These are phyloP conservation scores for Alternaria sp. DNA, from an alignment of 2,329 filamentous ascomycete species.

Conservation along the genomic window DNA sequence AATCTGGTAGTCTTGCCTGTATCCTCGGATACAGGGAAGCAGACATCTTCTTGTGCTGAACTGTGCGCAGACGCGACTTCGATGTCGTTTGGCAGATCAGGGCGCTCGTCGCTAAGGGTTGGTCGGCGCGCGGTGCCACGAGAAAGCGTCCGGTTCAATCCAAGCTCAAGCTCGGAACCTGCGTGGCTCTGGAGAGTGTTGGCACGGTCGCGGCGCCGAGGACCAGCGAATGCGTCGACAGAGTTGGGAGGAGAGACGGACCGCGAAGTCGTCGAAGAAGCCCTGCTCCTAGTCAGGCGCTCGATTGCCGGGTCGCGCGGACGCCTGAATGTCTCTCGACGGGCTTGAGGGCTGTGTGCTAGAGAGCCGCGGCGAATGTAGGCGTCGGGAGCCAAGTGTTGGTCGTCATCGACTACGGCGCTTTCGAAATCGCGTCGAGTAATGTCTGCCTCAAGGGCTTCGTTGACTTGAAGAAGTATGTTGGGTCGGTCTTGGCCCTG, in stretches of 20 bases:
- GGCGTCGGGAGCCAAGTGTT: slow-evolving; percentile 53
- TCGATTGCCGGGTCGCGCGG: slow-evolving; percentile 47
- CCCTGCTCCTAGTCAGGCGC: slow-evolving; percentile 52
- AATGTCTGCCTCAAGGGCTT: slow-evolving; percentile 55
- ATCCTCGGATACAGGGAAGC: slow-evolving; percentile 77
- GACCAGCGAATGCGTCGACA: slow-evolving; percentile 94
- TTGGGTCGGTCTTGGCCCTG: slow-evolving; percentile 54
- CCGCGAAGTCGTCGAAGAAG: slow-evolving; percentile 65
- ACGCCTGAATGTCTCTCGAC: slow-evolving; percentile 56
- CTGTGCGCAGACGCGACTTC: slow-evolving; percentile 70
- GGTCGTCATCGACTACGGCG: slow-evolving; percentile 80
- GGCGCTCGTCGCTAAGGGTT: slow-evolving; percentile 67
- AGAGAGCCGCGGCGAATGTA: slow-evolving; percentile 59
- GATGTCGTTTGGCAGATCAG: slow-evolving; percentile 66
- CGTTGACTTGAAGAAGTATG: slow-evolving; percentile 55
- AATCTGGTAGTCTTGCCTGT: slow-evolving; percentile 82
- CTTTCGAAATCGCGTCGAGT: slow-evolving; percentile 83
- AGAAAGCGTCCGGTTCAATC: slow-evolving; percentile 75
- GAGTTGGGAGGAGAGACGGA: slow-evolving; percentile 93
- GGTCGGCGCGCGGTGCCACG: slow-evolving; percentile 69
- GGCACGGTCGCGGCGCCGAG: slow-evolving; percentile 80
- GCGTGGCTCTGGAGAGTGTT: slow-evolving; percentile 69
- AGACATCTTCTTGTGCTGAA: slow-evolving; percentile 85
- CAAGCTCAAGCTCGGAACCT: slow-evolving; percentile 62
- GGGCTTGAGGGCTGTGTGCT: slow-evolving; percentile 48